Evolutionary conservation across 2,329 filamentous ascomycete species (phyloP).

Genomic region (Monosporascus sp.): DNA sequence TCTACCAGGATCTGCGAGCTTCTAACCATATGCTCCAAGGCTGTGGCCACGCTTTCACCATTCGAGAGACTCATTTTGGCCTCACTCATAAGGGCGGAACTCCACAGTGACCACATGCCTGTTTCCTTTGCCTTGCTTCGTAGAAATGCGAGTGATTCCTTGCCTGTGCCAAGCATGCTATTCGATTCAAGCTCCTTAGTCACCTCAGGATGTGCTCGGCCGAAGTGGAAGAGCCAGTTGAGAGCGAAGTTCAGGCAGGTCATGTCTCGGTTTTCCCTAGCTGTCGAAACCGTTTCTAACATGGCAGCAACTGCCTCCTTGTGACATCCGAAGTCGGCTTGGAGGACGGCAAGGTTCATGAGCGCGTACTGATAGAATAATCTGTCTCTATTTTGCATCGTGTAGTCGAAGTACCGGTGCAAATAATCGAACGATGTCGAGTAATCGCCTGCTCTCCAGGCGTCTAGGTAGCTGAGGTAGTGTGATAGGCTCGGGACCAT

Average conservation of each 20-base stretch:
- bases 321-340: slow-evolving; percentile 91
- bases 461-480: slow-evolving; percentile 82
- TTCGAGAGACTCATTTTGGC: slow-evolving; percentile 72
- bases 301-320: slow-evolving; percentile 88
- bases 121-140: slow-evolving; percentile 81
- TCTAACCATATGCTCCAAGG: slow-evolving; percentile 75
- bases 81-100: slow-evolving; percentile 78
- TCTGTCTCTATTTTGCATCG: slow-evolving; percentile 77
- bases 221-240: slow-evolving; percentile 93
- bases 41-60: slow-evolving; percentile 57
- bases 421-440: slow-evolving; percentile 84
- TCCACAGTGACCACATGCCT: slow-evolving; percentile 80
- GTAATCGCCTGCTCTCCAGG: slow-evolving; percentile 88
- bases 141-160: slow-evolving; percentile 77
- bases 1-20: slow-evolving; percentile 78
- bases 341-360: slow-evolving; percentile 86
- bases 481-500: slow-evolving; percentile 69
- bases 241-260: slow-evolving; percentile 90
- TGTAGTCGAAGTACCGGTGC: slow-evolving; percentile 95
- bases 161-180: slow-evolving; percentile 70
- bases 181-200: slow-evolving; percentile 64
- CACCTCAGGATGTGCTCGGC: slow-evolving; percentile 75
- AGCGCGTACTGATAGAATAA: slow-evolving; percentile 92
- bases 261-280: slow-evolving; percentile 87
- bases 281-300: slow-evolving; percentile 92